These are phyloP conservation scores for Vaccinium darrowii DNA, from an alignment of 148 eudicot species.

Conservation along the genomic window DNA sequence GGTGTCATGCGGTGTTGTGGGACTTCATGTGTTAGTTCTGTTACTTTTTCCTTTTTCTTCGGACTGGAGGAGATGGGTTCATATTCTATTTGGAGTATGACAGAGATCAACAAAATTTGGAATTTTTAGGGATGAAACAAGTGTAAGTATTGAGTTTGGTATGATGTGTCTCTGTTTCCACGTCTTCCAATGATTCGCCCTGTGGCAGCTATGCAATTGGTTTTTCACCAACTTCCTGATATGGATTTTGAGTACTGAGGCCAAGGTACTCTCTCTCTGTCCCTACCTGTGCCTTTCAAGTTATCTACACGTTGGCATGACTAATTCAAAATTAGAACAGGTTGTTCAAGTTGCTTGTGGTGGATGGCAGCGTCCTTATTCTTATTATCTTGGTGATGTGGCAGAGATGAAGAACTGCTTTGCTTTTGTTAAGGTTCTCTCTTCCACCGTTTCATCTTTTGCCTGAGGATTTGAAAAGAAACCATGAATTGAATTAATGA, in stretches of 20 bases:
- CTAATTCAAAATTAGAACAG: slow-evolving; percentile 39
- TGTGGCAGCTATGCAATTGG: slow-evolving; percentile 65
- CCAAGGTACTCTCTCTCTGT: slow-evolving; percentile 54
- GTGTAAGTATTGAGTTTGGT: slow-evolving; percentile 74
- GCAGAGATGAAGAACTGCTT: slow-evolving; percentile 75
- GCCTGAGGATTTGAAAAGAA: background rate
- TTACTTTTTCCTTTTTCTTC: slow-evolving; percentile 18
- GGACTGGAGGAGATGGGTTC: slow-evolving; percentile 99
- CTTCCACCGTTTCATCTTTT: slow-evolving; percentile 5
- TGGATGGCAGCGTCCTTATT: slow-evolving; percentile 98
- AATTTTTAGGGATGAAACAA: slow-evolving; percentile 91
- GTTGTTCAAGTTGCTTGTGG: slow-evolving; percentile 84
- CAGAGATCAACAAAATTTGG: slow-evolving; percentile 46
- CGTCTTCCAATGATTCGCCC: slow-evolving; percentile 35
- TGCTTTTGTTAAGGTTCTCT: slow-evolving; percentile 82
- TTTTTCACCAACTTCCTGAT: slow-evolving; percentile 85
- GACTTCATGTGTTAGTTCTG: background rate
- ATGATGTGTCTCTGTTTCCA: slow-evolving; percentile 44
- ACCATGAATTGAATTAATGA: background rate
- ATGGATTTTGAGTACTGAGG: slow-evolving; percentile 71
- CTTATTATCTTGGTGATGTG: slow-evolving; percentile 68
- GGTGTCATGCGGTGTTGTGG: background rate
- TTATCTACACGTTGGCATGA: slow-evolving; percentile 6
- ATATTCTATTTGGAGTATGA: slow-evolving; percentile 85
- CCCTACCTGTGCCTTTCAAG: slow-evolving; percentile 4